phyloP scores from a whole-genome alignment of 2,329 filamentous ascomycete species.

The Trematosphaeria pertusa region DNA sequence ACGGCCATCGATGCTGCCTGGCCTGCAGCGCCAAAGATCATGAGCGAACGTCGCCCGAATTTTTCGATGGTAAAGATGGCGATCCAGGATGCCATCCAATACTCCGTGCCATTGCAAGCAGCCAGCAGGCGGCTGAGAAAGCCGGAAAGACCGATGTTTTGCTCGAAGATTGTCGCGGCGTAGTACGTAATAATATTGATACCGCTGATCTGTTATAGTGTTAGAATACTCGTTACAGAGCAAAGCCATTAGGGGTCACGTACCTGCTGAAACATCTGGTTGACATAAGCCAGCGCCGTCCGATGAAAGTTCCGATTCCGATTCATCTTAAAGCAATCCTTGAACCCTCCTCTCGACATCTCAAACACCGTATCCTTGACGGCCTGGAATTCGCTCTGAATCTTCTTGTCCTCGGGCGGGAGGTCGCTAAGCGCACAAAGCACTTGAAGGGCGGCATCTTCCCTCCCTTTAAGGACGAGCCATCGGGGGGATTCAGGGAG shows the following conservation, averaged over 20 bases:
- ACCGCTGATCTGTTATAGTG: slow-evolving; percentile 52
- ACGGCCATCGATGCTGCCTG: slow-evolving; percentile 46
- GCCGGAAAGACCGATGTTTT: slow-evolving; percentile 47
- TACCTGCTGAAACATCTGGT: slow-evolving; percentile 56
- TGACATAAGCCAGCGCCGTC: slow-evolving; percentile 51
- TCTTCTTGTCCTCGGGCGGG: slow-evolving; percentile 46
- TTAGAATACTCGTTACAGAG: too few species aligned
- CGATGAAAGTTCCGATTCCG: slow-evolving; percentile 54
- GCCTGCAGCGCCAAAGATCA: slow-evolving; percentile 48
- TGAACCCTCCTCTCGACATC: slow-evolving; percentile 57
- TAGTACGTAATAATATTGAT: slow-evolving; percentile 51
- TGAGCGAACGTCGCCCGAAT: slow-evolving; percentile 46
- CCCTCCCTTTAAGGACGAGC: slow-evolving; percentile 58
- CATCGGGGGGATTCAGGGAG: slow-evolving; percentile 56
- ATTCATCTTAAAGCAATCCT: slow-evolving; percentile 65
- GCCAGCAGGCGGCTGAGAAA: slow-evolving; percentile 46
- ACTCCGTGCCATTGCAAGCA: slow-evolving; percentile 52
- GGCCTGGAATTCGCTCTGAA: slow-evolving; percentile 44
- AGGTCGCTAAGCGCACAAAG: slow-evolving; percentile 48
- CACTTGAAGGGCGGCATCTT: slow-evolving; percentile 53
- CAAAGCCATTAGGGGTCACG: slow-evolving; percentile 47
- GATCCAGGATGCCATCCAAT: slow-evolving; percentile 52
- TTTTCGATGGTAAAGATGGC: slow-evolving; percentile 50
- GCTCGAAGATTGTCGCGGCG: slow-evolving; percentile 51
- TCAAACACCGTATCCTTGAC: slow-evolving; percentile 48